Evolutionary conservation across 257 asterid genomes (phyloP), one percentile per base, ranked within the genome.

Genomic region (Jacaranda copaia): DNA sequence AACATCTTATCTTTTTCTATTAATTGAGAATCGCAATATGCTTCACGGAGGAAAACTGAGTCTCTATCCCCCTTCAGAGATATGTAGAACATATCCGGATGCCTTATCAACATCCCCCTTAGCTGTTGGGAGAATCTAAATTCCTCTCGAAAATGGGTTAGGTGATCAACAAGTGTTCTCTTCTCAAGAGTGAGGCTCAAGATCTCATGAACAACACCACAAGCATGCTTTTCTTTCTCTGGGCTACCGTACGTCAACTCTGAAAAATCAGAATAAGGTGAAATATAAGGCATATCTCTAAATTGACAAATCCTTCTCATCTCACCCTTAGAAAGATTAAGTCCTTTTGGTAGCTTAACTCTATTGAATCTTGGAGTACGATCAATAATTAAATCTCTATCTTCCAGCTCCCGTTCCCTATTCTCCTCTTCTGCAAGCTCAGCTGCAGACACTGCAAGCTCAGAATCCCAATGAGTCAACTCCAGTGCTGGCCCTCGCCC

Each of bases 81-180:
- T 46, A 96, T 89, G 57, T 96, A 93, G 63, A 96, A 96, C 97
- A 93, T 90, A 81, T 96, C 98, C 1, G 98, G 98, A 86, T 96
- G 99, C 88, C 99, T 93, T 77, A 96, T 82, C 86, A 96, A 78
- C 99, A 96, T 96, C 67, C 99, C 99, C 72, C 98, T 87, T 38
- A 96, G 87, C 86, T 96, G 98, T 81, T 96, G 99, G 57, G 99
- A 96, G 87, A 96, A 96, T 78, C 95, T 86, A 76, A 93, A 96
- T 53, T 96, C 99, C 55, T 96, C 99, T 9, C 99, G 80, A 60
- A 96, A 96, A 87, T 96, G 99, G 19, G 98, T 96, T 40, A 96
- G 79, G 76, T 96, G 97, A 79, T 96, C 99, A 7, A 91, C 97
- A 19, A 96, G 98, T 39, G 98, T 96, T 76, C 93, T 89, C 87